Evolutionary conservation across 768 basidiomycete species (phyloP), one percentile per base, ranked within the genome.

Genomic region (Rhodosporidiobolus odoratus): DNA sequence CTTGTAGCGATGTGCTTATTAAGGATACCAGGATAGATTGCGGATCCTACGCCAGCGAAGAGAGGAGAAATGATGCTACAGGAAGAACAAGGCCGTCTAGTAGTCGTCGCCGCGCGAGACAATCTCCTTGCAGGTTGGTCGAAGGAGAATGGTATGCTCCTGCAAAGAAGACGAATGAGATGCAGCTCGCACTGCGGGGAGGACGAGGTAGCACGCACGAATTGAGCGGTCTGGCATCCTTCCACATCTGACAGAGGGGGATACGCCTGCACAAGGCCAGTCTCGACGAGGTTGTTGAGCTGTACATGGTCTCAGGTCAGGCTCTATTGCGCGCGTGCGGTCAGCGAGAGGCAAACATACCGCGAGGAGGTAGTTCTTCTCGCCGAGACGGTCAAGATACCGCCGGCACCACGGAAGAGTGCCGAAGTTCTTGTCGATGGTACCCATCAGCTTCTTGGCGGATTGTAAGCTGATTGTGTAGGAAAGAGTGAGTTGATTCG

Each of bases 401-500:
- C 96, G 84, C 75, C 94, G 86, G 80, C 95, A 97, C 80, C 91
- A 99, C 6, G 96, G 94, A 69, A 98, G 81, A 17, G 95, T 95
- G 37, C 92, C 94, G 78, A 99, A 99, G 80, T 90, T 89, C 79
- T 85, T 89, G 77, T 90, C 89, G 79, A 99, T 97, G 8, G 87
- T 86, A 75, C 88, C 89, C 38, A 98, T 83, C 27, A 99, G 81
- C 9, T 88, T 85, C 79, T 92, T 93, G 0, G 94, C 92, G 27
- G 90, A 87, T 15, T 87, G 89, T 71, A 92, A 82, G 71, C 92
- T 92, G 71, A 15, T 15, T 21, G 27, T 23, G 23, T 47, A 45
- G 56, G 71, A 72, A 62, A 40, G 62, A 27, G 68, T 68, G 57
- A 73, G 56, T 23, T 19, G 58, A 60, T 2, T 32, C 9, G 34